Evolutionary conservation across 805 yeast species (phyloP).

Genomic region (Soucietia sequanensis): DNA sequence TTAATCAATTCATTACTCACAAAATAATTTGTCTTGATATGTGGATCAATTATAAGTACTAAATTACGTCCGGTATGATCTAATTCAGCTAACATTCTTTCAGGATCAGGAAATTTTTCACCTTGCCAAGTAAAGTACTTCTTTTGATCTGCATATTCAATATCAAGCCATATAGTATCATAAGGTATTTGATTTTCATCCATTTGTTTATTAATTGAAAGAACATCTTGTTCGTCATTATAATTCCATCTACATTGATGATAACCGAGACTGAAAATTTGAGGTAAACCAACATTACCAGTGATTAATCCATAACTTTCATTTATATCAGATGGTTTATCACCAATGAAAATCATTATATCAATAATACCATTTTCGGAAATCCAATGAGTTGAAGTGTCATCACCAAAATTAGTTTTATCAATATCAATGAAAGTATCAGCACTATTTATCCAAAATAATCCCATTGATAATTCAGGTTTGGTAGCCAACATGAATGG

Average conservation of each 20-base stretch:
- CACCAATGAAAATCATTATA: conserved; percentile 63
- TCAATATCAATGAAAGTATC: conserved; percentile 85
- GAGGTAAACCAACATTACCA: conserved; percentile 75
- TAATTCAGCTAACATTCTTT: conserved; percentile 60
- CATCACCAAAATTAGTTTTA: conserved; percentile 20
- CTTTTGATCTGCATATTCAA: conserved; percentile 84
- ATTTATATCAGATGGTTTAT: conserved; percentile 55
- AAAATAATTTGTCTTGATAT: conserved; percentile 68
- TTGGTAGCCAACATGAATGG: conserved; percentile 80
- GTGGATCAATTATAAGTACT: conserved; percentile 89
- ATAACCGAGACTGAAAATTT: conserved; percentile 76
- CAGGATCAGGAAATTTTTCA: conserved; percentile 72
- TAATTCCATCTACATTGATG: conserved; percentile 99
- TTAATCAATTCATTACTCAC: conserved; percentile 54
- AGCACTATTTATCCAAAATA: conserved; percentile 91
- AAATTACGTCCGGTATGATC: conserved; percentile 75
- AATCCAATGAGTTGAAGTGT: conserved; percentile 79
- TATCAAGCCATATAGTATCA: conserved; percentile 92
- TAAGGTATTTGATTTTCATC: conserved; percentile 77
- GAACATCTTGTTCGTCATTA: conserved; percentile 81
- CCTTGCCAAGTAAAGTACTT: conserved; percentile 91
- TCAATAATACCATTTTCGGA: conserved; percentile 88
- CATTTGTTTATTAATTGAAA: conserved; percentile 66
- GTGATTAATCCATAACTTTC: conserved; percentile 64
- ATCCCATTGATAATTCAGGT: conserved; percentile 59